Base-by-base conservation (phyloP, 1,284 basidiomycete genomes). In the Erythrobasidium hasegawianum region DNA sequence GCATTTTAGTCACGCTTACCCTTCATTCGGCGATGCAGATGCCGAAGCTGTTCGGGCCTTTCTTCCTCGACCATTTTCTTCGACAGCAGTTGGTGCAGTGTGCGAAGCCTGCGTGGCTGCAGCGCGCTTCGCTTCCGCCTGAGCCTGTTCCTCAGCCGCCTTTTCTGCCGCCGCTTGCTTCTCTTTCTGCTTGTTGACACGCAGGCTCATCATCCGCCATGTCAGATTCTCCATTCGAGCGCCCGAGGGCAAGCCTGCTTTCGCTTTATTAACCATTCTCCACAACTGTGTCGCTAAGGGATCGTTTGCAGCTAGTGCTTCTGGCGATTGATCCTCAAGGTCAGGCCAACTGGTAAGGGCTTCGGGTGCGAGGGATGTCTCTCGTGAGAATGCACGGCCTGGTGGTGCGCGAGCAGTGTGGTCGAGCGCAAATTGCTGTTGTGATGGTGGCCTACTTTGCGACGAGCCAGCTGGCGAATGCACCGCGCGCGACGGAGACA, bases 181-280 rank as follows among this genome's bases (percentile, higher is more conserved):
- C 18, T 72, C 71, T 9, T 71, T 62, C 55, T 88, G 87, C 81
- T 90, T 93, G 80, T 88, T 87, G 69, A 97, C 79, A 9, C 88
- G 89, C 75, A 98, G 81, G 49, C 93, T 89, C 94, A 97, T 97
- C 90, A 97, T 90, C 69, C 96, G 81, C 95, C 95, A 97, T 0
- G 93, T 96, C 59, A 97, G 77, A 76, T 96, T 97, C 80, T 97
- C 95, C 91, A 97, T 94, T 71, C 93, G 81, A 76, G 93, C 90
- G 0, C 89, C 90, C 76, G 96, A 90, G 41, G 93, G 92, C 52
- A 96, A 79, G 58, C 83, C 84, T 20, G 87, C 88, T 77, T 92
- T 92, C 41, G 89, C 89, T 69, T 89, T 86, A 41, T 91, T 87
- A 76, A 93, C 97, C 84, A 97, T 90, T 79, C 87, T 91, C 95